These are phyloP conservation scores for Smallanthus sonchifolius DNA, from an alignment of 129 eudicot genomes.

Conservation along the genomic window DNA sequence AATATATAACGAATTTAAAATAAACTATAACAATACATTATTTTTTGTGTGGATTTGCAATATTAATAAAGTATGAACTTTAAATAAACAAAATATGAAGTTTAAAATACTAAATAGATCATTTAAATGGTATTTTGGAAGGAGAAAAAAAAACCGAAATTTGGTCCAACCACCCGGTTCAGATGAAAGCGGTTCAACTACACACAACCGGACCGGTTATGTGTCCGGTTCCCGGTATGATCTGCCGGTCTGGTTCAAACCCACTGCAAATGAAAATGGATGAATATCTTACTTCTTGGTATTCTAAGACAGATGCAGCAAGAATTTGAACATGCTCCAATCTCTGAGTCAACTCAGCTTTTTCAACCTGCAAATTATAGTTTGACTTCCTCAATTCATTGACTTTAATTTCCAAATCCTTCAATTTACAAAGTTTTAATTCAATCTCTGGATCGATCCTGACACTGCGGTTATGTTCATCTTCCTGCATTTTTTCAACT, in stretches of 20 bases:
- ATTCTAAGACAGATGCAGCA: constrained; percentile 46
- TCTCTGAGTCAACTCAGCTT: constrained; percentile 53
- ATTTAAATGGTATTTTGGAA: too few relatives aligned
- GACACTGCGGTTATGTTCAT: constrained; percentile 33
- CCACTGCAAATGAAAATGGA: background rate
- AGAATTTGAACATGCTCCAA: constrained; percentile 51
- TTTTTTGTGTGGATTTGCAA: too few relatives aligned
- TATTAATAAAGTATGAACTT: too few relatives aligned
- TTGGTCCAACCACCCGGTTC: too few relatives aligned
- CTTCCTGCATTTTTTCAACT: constrained; percentile 51
- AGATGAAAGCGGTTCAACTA: too few relatives aligned
- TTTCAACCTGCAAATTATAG: constrained; percentile 41
- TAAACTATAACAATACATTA: too few relatives aligned
- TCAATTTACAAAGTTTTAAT: constrained; percentile 32
- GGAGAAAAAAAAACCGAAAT: too few relatives aligned
- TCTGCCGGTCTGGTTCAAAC: background rate
- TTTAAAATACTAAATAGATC: too few relatives aligned
- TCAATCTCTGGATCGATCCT: constrained; percentile 25
- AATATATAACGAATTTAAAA: too few relatives aligned
- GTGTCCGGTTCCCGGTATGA: too few relatives aligned
- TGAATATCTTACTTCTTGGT: constrained; percentile 51
- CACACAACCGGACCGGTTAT: too few relatives aligned
- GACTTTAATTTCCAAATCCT: constrained; percentile 51
- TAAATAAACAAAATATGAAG: too few relatives aligned
- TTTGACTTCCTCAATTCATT: constrained; percentile 56